These are phyloP conservation scores for Candida verbasci DNA, from an alignment of 805 yeast genomes.

Conservation along the genomic window DNA sequence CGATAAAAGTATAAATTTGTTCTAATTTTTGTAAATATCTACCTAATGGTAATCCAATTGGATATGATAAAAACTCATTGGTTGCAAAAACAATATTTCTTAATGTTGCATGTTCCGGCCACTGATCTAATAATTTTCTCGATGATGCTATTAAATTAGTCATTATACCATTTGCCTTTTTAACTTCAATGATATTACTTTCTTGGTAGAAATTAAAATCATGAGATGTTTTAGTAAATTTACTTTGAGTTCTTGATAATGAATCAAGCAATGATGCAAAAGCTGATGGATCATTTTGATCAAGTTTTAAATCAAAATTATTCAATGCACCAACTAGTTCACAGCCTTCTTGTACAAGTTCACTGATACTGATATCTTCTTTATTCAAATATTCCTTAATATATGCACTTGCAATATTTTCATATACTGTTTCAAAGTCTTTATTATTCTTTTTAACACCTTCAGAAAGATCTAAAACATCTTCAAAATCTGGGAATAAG, in stretches of 20 bases:
- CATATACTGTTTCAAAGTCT: conserved; percentile 43
- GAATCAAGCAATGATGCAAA: conserved; percentile 16
- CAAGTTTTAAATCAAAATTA: conserved; percentile 5
- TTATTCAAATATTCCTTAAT: conserved; percentile 34
- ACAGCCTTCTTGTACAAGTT: conserved; percentile 39
- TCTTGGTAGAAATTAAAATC: conserved; percentile 60
- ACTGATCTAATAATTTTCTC: conserved; percentile 48
- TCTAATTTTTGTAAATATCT: conserved; percentile 77
- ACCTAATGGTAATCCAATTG: conserved; percentile 70
- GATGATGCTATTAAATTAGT: conserved; percentile 31
- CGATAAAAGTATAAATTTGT: conserved; percentile 73
- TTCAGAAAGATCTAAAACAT: conserved; percentile 40
- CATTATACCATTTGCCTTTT: conserved; percentile 48
- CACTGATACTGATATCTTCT: conserved; percentile 13
- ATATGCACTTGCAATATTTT: conserved; percentile 46
- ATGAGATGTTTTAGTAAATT: conserved; percentile 8
- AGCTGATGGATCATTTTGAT: conserved; percentile 17
- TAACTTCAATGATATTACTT: conserved; percentile 55
- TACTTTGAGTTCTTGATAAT: conserved; percentile 13
- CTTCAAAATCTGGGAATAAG: conserved; percentile 88
- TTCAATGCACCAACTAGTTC: conserved; percentile 9
- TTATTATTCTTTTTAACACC: conserved; percentile 16
- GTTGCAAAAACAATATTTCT: conserved; percentile 61
- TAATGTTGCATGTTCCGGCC: conserved; percentile 96
- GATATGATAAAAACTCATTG: conserved; percentile 58